Base-by-base conservation (phyloP, 352 stramenopile species). In the Peronospora destructor region DNA sequence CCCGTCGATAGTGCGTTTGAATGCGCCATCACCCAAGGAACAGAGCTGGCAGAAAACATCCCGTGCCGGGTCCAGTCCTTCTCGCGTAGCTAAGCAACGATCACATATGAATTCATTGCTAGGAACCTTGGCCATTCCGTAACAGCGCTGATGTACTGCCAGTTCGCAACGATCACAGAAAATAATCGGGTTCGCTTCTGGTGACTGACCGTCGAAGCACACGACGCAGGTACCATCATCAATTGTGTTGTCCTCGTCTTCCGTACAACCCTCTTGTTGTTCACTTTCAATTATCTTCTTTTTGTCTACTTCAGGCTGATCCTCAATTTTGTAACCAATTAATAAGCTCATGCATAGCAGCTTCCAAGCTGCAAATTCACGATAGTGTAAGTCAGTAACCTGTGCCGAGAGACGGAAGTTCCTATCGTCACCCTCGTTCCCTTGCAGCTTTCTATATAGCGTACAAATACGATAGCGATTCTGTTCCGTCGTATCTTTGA, bases 81-180 rank as follows among this genome's bases (percentile, higher is more conserved):
- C 74, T 25, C 72, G 64, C 26, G 76, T 67, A 4, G 73, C 59
- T 38, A 64, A 69, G 46, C 86, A 96, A n/a, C 76, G 73, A 48
- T 95, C 82, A 49, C 86, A 96, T 51, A 85, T 91, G 53, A 94
- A 96, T 57, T 95, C 84, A 59, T 68, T 91, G 44, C 64, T 87
- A 6, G 80, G 82, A 11, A 94, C 80, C 38, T 91, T 73, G 4
- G 71, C 66, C 38, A 96, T 74, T 41, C 86, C 86, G 40, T 96
- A 96, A 64, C 86, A 96, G 7, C 76, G 72, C 55, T 91, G 84
- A 48, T 96, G 86, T 16, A 95, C 84, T n/a, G 84, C 84, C 23
- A 96, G 62, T 50, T 93, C 79, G 46, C 86, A 96, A 10, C 76
- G 69, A 58, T 95, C 86, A 40, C 86, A 96, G 47, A 94, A 94